Evolutionary conservation across 2,329 filamentous ascomycete species (phyloP), one percentile per base, ranked within the genome.

Genomic region (Pseudopithomyces maydicus): DNA sequence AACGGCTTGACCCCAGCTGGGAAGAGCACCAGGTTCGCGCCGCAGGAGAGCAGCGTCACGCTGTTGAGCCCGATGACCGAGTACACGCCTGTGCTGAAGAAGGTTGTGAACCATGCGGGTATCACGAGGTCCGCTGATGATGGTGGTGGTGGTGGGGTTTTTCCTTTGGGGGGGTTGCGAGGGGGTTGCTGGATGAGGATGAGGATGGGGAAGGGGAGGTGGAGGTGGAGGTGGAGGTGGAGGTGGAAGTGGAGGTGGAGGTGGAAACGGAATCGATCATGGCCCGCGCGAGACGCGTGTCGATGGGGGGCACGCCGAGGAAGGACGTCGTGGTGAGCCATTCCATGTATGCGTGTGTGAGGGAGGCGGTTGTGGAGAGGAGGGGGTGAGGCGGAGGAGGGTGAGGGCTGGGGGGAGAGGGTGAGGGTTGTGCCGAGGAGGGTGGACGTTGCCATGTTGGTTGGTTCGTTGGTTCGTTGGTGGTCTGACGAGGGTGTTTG

Each of bases 321-420:
- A 70, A 71, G 14, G 68, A 61, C 10, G 58, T 57, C 32, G 58
- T 66, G 6, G 67, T 64, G 5, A 70, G 23, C 43, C 51, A 59
- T 52, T 72, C 68, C 61, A 67, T 65, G 59, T 67, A 71, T 6
- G 69, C 66, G 38, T 72, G 68, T 6, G 65, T 66, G 6, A 72
- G 57, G 36, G 59, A 63, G 20, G 62, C 67, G n/a, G 68, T 71
- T 39, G 54, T 59, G 54, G 51, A 45, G 22, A 72, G 44, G 36
- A 71, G 59, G 2, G 69, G 66, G 52, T n/a, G 43, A 72, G 46
- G 53, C 65, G 68, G 22, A 72, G 60, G n/a, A 56, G 39, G 12
- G 62, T 63, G 6, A 70, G 52, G n/a, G 51, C 23, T 0, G 58
- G 41, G 2, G 58, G 57, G 52, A 59, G 52, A 62, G 56, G 32